Base-by-base conservation (phyloP, 2,329 filamentous ascomycete genomes). In the Aspergillus calidoustus region DNA sequence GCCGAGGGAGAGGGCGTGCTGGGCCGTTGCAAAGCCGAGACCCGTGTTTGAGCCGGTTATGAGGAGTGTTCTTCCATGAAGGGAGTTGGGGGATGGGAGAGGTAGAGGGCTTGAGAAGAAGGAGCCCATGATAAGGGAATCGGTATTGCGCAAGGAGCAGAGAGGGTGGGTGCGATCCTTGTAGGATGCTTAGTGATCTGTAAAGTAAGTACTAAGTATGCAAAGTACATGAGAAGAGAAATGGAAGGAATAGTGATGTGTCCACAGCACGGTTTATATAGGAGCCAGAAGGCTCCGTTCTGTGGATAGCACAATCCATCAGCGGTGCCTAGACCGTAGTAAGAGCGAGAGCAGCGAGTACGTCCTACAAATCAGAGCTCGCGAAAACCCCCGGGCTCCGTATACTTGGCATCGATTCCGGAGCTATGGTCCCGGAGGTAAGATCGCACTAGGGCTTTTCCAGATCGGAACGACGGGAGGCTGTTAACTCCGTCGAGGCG, bases 11-110 rank as follows among this genome's bases (percentile, higher is more conserved):
- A 77, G 74, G 54, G 80, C 75, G 64, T 82, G 79, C 3, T 77
- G 74, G 2, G 80, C 79, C n/a, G 81, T 77, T 72, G 83, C 82
- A 38, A 76, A 72, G 13, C 82, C 82, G 1, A 84, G 76, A n/a
- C 60, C 60, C 3, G 60, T 62, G 46, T 62, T 62, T 1, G 34
- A 51, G 19, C 60, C 60, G 4, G 53, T 66, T 50, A 66, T 62
- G 7, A 66, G 53, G 50, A 66, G 46, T 17, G 60, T 62, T 22
- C 59, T 50, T 22, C 49, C 59, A 4, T 57, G 25, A 17, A 57
- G 31, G n/a, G n/a, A 23, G 5, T 28, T 46, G 28, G 59, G 19
- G 17, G 49, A 1, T 1, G 59, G 59, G 28, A 61, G 43, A 7
- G 38, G 25, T 9, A 55, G 51, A 2, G 34, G 52, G 15, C 38